Base-by-base conservation (phyloP, 1,139 yeast genomes). In the Magnusiomyces paraingens region DNA sequence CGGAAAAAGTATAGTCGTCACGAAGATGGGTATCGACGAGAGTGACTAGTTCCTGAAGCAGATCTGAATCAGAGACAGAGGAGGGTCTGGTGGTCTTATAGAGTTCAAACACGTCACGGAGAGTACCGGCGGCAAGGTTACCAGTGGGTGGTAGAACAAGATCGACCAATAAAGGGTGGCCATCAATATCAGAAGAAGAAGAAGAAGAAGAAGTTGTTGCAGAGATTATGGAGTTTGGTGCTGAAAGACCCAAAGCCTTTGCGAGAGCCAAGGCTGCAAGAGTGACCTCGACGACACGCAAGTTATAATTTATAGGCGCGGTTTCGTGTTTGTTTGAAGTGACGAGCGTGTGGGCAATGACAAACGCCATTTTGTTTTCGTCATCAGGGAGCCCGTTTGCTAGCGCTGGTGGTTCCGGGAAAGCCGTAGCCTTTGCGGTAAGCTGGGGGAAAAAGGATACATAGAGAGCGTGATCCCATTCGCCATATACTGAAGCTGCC, bases 401-500 rank as follows among this genome's bases (percentile, higher is more conserved):
- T 8, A 11, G 29, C 29, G 29, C 20, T 8, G 39, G 52, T 10
- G 29, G 55, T 35, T 32, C 39, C 14, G 87, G 88, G 65, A 83
- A 79, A 48, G 72, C 68, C 63, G 81, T 75, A n/a, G 86, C 79
- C 44, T 75, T 71, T 14, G 82, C 89, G 43, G 69, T 71, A 52
- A 84, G 72, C 56, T 74, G 68, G 1, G 91, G 91, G 58, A 77
- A 76, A 69, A 84, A 84, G 58, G 80, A 80, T 46, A 84, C 82
- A 59, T 79, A 75, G 57, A 84, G 67, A 1, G 85, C 86, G 60
- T 83, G 80, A 57, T 75, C 76, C 47, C 69, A 72, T 61, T 79
- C 81, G n/a, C 90, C 90, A 61, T 79, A 83, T 22, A 84, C 76
- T 1, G 86, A 79, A 2, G 91, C 90, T 58, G 85, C 77, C 69